A percentile compares a stretch with the other conserved stretches of the same genome.
Conservation (phyloP, 2,329 filamentous ascomycete species). For the Metarhizium brunneum region DNA sequence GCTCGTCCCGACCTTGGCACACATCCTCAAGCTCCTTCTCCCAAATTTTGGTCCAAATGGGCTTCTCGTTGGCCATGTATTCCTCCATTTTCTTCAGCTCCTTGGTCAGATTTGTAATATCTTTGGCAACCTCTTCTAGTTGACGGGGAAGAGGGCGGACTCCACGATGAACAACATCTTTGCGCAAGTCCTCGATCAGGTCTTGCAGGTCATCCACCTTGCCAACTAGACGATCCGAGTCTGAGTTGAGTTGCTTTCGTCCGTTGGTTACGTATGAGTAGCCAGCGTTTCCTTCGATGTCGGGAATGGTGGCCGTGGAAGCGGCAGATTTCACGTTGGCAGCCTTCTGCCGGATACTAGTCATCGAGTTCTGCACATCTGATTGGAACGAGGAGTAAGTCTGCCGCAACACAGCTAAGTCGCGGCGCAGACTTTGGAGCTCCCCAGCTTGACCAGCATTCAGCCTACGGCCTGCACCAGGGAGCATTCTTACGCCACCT, state of each 20-base stretch:
- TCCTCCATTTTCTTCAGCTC: slow-evolving; percentile 94
- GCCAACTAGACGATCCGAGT: slow-evolving; percentile 83
- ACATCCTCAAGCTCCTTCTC: slow-evolving; percentile 94
- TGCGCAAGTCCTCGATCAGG: slow-evolving; percentile 88
- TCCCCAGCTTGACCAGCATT: slow-evolving; percentile 61
- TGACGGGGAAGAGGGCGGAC: slow-evolving; percentile 86
- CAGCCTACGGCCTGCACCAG: slow-evolving; percentile 31
- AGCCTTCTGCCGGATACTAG: slow-evolving; percentile 71
- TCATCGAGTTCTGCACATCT: slow-evolving; percentile 83
- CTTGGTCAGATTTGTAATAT: slow-evolving; percentile 70
- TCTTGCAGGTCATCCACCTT: slow-evolving; percentile 97
- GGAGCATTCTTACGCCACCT: slow-evolving; percentile 27
- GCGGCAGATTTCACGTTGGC: slow-evolving; percentile 69
- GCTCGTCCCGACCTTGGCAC: slow-evolving; percentile 87
- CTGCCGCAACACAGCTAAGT: slow-evolving; percentile 84
- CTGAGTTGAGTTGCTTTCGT: slow-evolving; percentile 76
- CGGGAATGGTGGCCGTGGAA: slow-evolving; percentile 59
- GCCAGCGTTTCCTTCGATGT: slow-evolving; percentile 68
- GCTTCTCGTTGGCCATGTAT: slow-evolving; percentile 84
- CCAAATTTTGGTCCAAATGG: slow-evolving; percentile 98
- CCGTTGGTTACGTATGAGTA: slow-evolving; percentile 77
- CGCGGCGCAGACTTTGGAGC: slow-evolving; percentile 72
- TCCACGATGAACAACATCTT: slow-evolving; percentile 89
- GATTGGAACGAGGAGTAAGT: slow-evolving; percentile 88
- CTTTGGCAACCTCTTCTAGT: slow-evolving; percentile 80